Evolutionary conservation across 2,329 filamentous ascomycete species (phyloP).

Genomic region (Alternaria gaisen): DNA sequence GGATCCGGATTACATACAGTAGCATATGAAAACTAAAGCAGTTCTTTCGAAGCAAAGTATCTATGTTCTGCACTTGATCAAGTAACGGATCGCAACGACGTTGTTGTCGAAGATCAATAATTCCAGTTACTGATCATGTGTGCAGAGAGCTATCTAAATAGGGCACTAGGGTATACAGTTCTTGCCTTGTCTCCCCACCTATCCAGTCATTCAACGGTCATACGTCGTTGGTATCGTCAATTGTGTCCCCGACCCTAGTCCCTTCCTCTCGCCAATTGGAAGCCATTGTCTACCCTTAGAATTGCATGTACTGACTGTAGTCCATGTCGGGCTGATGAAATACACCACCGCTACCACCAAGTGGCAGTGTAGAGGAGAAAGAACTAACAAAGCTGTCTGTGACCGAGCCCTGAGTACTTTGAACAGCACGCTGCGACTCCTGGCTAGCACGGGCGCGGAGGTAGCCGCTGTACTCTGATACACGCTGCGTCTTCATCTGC

Average conservation of each 20-base stretch:
- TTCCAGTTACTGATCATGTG: conserved; percentile 1
- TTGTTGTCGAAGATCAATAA: conserved; percentile 1
- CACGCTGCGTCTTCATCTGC: conserved; percentile 31
- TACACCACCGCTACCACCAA: background rate
- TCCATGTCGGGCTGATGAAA: background rate
- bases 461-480: conserved; percentile 31
- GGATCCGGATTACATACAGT: conserved; percentile 37
- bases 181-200: background rate
- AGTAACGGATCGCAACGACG: conserved; percentile 10
- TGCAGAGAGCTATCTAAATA: conserved; percentile 1
- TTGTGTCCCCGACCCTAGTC: background rate
- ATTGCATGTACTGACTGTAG: background rate
- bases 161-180: background rate
- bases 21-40: background rate
- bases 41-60: background rate
- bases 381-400: background rate
- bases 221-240: background rate
- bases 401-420: background rate
- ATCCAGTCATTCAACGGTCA: background rate
- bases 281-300: background rate
- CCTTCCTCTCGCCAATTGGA: background rate
- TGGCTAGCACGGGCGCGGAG: conserved; percentile 28
- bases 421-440: conserved; percentile 15
- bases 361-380: background rate
- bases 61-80: conserved; percentile 2